Conservation (phyloP, 2,329 filamentous ascomycete genomes). For the Ophiostoma quercus region DNA sequence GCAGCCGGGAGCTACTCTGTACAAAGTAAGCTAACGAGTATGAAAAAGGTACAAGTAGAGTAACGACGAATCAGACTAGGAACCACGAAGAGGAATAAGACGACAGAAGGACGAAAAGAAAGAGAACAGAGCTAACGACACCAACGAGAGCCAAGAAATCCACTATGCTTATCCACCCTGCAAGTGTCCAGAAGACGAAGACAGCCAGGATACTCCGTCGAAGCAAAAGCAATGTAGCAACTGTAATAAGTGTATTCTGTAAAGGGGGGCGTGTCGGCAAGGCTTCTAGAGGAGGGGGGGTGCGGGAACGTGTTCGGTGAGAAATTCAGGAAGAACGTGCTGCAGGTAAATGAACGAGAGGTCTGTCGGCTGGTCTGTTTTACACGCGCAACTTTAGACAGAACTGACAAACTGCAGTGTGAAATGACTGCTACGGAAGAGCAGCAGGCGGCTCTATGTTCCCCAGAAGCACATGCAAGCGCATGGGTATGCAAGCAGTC, state of each 20-base stretch:
- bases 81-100: not conserved
- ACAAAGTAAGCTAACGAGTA: not conserved
- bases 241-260: not conserved
- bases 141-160: not conserved
- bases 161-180: slow-evolving; percentile 5
- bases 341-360: not conserved
- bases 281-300: not conserved
- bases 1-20: not conserved
- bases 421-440: too few relatives aligned
- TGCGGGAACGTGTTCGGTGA: slow-evolving; percentile 24
- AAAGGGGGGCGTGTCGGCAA: not conserved
- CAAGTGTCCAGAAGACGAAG: not conserved
- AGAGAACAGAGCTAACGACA: not conserved
- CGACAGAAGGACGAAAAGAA: not conserved
- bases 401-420: too few relatives aligned
- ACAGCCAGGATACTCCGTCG: not conserved
- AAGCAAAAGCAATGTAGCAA: not conserved
- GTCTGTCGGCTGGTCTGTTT: not conserved
- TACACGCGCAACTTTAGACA: not conserved
- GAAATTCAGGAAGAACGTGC: slow-evolving; percentile 22
- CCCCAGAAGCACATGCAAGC: not conserved
- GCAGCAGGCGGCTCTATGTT: not conserved
- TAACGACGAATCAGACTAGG: not conserved
- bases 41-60: not conserved
- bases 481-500: not conserved